Evolutionary conservation across 768 basidiomycete species (phyloP), one percentile per base, ranked within the genome.

Genomic region (Tremella fuciformis): DNA sequence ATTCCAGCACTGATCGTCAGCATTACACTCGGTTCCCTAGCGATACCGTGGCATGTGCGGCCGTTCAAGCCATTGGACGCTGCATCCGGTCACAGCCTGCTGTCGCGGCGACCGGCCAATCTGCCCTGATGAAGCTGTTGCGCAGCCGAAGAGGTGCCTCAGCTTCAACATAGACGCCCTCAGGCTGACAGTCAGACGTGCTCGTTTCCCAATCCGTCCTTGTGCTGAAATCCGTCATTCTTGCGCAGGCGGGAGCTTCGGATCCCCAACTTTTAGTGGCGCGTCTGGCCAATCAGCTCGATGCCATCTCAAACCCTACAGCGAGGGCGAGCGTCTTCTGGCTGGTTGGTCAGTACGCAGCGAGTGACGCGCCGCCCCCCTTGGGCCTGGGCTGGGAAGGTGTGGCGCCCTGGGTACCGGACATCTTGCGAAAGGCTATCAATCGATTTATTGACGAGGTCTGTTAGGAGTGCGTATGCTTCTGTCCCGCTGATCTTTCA

Each of bases 341-440:
- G 91, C 83, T 97, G 0, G 91, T 91, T 0, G 93, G 94, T 0
- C 91, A 96, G 74, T 90, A 90, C 71, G 84, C 88, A 16, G 81
- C 81, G 16, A 78, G 77, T 40, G 70, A 66, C 22, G 56, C 34
- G 46, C 56, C 34, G 59, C 59, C 54, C 29, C n/a, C n/a, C 13
- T 53, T 13, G 34, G 68, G 57, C 26, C 53, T 64, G 13, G 69
- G 69, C 46, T 72, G 69, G 64, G 74, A 84, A 51, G 85, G 85
- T 15, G 77, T 91, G 8, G 84, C 80, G 3, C 81, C 82, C 26
- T 93, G 89, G 89, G 89, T 86, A 0, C 90, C 94, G 0, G 96
- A 99, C 72, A 84, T 94, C 3, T 77, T 98, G 11, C 80, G 94
- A n/a, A 87, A 86, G 66, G 78, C 84, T 3, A 85, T 85, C 2